Base-by-base conservation (phyloP, 1,284 basidiomycete species). In the Garcileccinum viscosum region DNA sequence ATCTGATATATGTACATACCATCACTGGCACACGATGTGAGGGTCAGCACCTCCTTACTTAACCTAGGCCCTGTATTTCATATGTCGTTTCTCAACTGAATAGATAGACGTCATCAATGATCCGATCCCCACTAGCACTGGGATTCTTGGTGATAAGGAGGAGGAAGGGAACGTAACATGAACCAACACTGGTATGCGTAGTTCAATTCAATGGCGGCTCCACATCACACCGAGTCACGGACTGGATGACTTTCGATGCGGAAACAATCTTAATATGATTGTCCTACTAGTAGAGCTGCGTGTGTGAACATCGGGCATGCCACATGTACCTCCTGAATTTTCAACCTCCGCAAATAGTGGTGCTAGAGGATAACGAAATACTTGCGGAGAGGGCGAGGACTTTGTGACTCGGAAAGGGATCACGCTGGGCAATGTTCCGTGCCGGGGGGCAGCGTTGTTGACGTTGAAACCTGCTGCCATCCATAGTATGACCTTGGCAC, bases 41-140 rank as follows among this genome's bases (percentile, higher is more conserved):
- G 2, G 4, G 35, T 37, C 11, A 37, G 35, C 11, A 12, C 35
- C 35, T 37, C 35, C 4, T 37, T 50, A 27, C n/a, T n/a, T 53
- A 17, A 15, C 5, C 27, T 17, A 47, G n/a, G 40, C 27, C 61
- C 47, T 37, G 8, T 24, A 47, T 35, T 37, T 32, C 19, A 58
- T 33, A 30, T 32, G 30, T 32, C 12, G 27, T 24, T 50, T 72
- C 27, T 69, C 32, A 37, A 38, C 12, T 27, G 40, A 62, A 68
- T 60, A 22, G 17, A 30, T 42, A 5, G 2, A 35, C 19, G 35
- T 14, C 15, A 32, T n/a, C 17, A 9, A 50, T 33, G n/a, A 47
- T 47, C 68, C 44, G 73, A 65, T 27, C 30, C 73, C 64, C 12
- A 2, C n/a, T n/a, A n/a, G n/a, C n/a, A n/a, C n/a, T n/a, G n/a